Base-by-base conservation (phyloP, 2,329 filamentous ascomycete genomes). In the Cladophialophora psammophila region DNA sequence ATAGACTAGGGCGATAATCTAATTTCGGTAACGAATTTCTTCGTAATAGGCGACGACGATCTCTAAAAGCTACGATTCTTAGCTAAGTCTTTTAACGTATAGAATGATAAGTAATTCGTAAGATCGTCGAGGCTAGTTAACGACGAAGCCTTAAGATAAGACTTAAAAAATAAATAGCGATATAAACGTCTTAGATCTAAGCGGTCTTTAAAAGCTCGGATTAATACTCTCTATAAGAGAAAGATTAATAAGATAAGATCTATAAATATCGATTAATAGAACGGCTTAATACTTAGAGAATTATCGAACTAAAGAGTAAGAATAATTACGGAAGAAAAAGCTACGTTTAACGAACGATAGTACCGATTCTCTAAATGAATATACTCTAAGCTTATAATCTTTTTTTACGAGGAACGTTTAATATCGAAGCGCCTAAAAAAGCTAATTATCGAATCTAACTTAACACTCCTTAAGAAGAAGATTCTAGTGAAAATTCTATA, bases 171-270 rank as follows among this genome's bases (percentile, higher is more conserved):
- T 26, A 26, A 57, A 18, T 40, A 57, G n/a, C 6, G n/a, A 3
- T 26, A 57, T 26, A 13, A 57, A 40, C 15, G 32, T 9, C 32
- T 20, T 40, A 2, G n/a, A 40, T 5, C n/a, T 7, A 6, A 15
- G 6, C 20, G 26, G 15, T 6, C 34, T 5, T 12, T 58, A 13
- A 3, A 58, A 26, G 55, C 55, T 42, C 2, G 8, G 18, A 32
- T 58, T 4, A 40, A 42, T 58, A 58, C 34, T 32, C n/a, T 58
- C n/a, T 58, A 58, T 58, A 58, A 58, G 10, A 26, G 36, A 7
- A 58, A 42, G 3, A n/a, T 8, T 2, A 12, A 58, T 42, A 58
- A 58, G 18, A 32, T 58, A 18, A 38, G 20, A 32, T 32, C n/a
- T 40, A 26, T 57, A 9, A 5, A 57, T 15, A 42, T n/a, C 10